Evolutionary conservation across 2,329 filamentous ascomycete genomes (phyloP), one percentile per base, ranked within the genome.

Genomic region (Fusarium mexicanum): DNA sequence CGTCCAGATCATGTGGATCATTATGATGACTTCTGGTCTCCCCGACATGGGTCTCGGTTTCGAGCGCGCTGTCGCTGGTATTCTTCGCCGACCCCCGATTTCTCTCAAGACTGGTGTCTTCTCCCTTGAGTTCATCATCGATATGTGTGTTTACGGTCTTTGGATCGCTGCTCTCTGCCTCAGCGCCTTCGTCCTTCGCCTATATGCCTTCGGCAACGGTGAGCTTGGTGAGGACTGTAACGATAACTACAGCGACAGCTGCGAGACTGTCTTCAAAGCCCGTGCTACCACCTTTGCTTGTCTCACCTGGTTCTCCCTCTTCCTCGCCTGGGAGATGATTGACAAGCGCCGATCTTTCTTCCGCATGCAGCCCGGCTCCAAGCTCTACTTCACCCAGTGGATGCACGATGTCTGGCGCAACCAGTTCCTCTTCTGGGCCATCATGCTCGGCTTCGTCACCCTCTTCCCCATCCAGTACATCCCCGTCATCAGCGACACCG

Each of bases 1-100:
- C 0, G 91, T 94, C n/a, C 90, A 94, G 75, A 93, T 94, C 72
- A 86, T 95, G 54, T 95, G 92, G 93, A 91, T 95, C 73, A 94
- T 94, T 80, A 94, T 94, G 91, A 88, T 93, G 60, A 95, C 92
- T 1, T 93, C 91, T 51, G 91, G 90, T 26, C 86, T 94, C 75
- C 92, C 92, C 4, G 93, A 94, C 73, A 94, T 94, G 90, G 93
- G 93, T 70, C 86, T 95, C 8, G 92, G 93, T 8, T 92, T 94
- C 82, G 92, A 95, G 82, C 84, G 86, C 46, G 91, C 92, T 0
- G 90, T 91, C 0, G 88, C 91, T 0, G 91, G 93, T 78, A 91
- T 94, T 71, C 90, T 95, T 83, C 80, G 83, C 37, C 87, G 92
- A 1, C 91, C 92, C 3, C 93, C 93, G 1, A 91, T 93, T 71